Evolutionary conservation across 2,329 filamentous ascomycete genomes (phyloP).

Genomic region (Sordariomycetes sp.): DNA sequence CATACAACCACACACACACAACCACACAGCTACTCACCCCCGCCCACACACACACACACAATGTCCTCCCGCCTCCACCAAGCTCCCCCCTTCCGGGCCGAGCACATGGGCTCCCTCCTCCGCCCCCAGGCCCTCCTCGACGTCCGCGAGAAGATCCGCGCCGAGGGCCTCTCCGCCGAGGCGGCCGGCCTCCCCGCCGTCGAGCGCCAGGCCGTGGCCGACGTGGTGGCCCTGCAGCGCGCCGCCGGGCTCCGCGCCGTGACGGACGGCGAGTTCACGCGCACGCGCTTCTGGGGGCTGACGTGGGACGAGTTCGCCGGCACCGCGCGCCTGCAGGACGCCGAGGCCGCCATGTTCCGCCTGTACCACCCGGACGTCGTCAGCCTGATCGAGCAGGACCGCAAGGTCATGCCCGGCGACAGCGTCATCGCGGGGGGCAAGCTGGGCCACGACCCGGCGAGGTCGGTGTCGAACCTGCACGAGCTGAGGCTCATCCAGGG

Average conservation of each 20-base stretch:
- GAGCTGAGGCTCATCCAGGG: slow-evolving; percentile 37
- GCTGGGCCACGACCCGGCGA: slow-evolving; percentile 29
- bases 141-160: slow-evolving; percentile 18
- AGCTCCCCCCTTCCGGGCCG: slow-evolving; percentile 56
- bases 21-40: neutral
- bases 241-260: slow-evolving; percentile 56
- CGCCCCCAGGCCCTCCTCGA: slow-evolving; percentile 42
- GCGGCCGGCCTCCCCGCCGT: slow-evolving; percentile 44
- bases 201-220: slow-evolving; percentile 55
- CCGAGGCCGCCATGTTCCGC: slow-evolving; percentile 39
- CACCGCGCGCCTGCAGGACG: slow-evolving; percentile 35
- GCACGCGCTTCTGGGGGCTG: slow-evolving; percentile 39
- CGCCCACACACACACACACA: neutral
- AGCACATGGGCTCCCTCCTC: slow-evolving; percentile 65
- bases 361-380: slow-evolving; percentile 45
- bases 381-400: slow-evolving; percentile 38
- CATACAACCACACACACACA: neutral
- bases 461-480: slow-evolving; percentile 35
- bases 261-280: slow-evolving; percentile 60
- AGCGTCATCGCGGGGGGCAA: slow-evolving; percentile 40
- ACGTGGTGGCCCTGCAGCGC: slow-evolving; percentile 59
- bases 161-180: slow-evolving; percentile 29
- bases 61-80: neutral
- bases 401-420: slow-evolving; percentile 45
- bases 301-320: slow-evolving; percentile 45